Evolutionary conservation across 78 protist genomes (phyloP).

Genomic region (Dictyostelium discoideum): DNA sequence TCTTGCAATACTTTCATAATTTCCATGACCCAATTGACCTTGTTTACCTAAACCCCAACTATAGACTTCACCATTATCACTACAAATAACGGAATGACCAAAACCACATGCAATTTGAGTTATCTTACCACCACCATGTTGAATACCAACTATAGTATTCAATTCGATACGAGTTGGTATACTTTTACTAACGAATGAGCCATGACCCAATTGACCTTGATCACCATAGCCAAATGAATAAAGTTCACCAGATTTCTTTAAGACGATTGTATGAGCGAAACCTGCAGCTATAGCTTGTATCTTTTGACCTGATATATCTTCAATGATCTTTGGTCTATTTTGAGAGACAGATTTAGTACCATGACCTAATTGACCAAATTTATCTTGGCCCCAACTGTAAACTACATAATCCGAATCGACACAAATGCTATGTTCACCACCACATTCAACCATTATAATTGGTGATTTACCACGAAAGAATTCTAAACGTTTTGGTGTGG

Average conservation of each 20-base stretch:
- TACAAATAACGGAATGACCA: constrained; percentile 59
- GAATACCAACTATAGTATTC: constrained; percentile 18
- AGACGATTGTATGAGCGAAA: constrained; percentile 53
- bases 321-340: constrained; percentile 61
- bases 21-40: constrained; percentile 77
- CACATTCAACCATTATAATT: constrained; percentile 45
- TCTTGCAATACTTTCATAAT: not conserved
- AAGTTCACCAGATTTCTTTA: constrained; percentile 59
- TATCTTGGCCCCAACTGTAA: constrained; percentile 69
- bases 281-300: constrained; percentile 53
- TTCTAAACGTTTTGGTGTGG: constrained; percentile 49
- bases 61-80: constrained; percentile 72
- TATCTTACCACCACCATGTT: constrained; percentile 26
- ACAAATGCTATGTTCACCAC: constrained; percentile 71
- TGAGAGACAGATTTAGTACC: constrained; percentile 29
- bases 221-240: constrained; percentile 67
- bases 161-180: constrained; percentile 53
- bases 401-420: constrained; percentile 19
- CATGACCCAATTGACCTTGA: constrained; percentile 70
- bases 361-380: constrained; percentile 79
- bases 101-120: constrained; percentile 55
- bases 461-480: constrained; percentile 38
- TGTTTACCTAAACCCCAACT: constrained; percentile 56
- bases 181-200: not conserved
- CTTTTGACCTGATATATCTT: constrained; percentile 53